Evolutionary conservation across 768 basidiomycete genomes (phyloP).

Genomic region (Glaciozyma antarctica): DNA sequence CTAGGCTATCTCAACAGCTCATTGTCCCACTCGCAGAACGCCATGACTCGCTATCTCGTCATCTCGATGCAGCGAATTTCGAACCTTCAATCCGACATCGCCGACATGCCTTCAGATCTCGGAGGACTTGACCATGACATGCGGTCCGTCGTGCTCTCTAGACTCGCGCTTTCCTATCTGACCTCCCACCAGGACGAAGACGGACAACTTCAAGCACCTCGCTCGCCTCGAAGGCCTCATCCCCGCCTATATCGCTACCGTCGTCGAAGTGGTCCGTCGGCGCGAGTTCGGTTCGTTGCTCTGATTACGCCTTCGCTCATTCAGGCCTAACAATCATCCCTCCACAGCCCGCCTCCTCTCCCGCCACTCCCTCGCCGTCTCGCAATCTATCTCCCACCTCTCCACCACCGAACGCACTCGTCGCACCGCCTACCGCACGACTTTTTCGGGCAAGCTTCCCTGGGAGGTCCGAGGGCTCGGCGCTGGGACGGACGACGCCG

Average conservation of each 20-base stretch:
- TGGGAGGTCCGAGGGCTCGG: constrained; percentile 65
- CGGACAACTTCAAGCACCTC: constrained; percentile 80
- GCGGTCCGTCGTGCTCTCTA: constrained; percentile 7
- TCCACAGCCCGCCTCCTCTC: constrained; percentile 52
- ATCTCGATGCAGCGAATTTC: constrained; percentile 64
- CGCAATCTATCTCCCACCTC: constrained; percentile 78
- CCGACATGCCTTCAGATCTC: constrained; percentile 59
- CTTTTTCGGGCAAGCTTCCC: constrained; percentile 75
- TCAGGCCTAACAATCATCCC: neutral
- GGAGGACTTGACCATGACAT: constrained; percentile 50
- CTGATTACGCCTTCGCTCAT: neutral
- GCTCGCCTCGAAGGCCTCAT: constrained; percentile 78
- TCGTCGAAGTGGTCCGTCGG: constrained; percentile 80
- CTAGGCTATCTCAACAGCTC: neutral
- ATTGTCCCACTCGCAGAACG: constrained; percentile 35
- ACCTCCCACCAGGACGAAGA: constrained; percentile 21
- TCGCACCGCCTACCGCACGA: constrained; percentile 72
- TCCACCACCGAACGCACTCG: constrained; percentile 70
- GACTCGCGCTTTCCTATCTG: neutral
- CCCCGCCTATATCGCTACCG: constrained; percentile 82
- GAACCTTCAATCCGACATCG: constrained; percentile 66
- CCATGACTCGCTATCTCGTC: constrained; percentile 44
- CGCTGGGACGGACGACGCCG: neutral
- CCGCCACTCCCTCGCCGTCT: constrained; percentile 65
- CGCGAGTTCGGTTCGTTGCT: constrained; percentile 68